Percentiles rank a stretch among this genome's conserved stretches.
Conservation (phyloP, 345 rosid genomes). For the Cardiospermum halicacabum region DNA sequence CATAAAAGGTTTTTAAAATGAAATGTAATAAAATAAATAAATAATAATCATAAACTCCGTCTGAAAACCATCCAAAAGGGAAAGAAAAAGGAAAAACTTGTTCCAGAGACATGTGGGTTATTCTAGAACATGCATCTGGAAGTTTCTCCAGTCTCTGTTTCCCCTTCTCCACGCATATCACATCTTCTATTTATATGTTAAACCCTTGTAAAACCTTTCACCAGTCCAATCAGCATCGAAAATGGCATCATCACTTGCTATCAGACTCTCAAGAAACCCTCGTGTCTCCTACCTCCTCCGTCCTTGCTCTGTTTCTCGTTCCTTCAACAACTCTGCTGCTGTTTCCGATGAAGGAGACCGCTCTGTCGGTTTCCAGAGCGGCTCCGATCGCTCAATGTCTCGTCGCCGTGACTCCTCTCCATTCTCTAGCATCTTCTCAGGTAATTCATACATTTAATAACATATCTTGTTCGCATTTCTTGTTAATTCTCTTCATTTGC, state of each 20-base stretch:
- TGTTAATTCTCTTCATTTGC: too few relatives aligned
- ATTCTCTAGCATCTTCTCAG: conserved; percentile 17
- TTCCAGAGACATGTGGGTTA: too few relatives aligned
- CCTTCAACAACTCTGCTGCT: conserved; percentile 31
- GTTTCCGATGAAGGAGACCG: conserved; percentile 17
- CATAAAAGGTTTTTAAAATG: too few relatives aligned
- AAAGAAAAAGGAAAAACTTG: too few relatives aligned
- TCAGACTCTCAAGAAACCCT: conserved; percentile 21
- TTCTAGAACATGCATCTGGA: conserved; percentile 4
- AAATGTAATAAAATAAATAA: too few relatives aligned
- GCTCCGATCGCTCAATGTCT: conserved; percentile 15
- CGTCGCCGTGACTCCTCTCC: conserved; percentile 8
- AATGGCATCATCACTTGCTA: conserved; percentile 39
- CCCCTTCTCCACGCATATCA: conserved; percentile 16
- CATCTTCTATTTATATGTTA: neutral
- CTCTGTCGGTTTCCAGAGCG: conserved; percentile 17
- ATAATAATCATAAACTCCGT: too few relatives aligned
- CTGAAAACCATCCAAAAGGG: too few relatives aligned
- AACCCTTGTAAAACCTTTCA: neutral
- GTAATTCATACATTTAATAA: conserved; percentile 4
- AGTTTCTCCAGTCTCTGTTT: conserved; percentile 16
- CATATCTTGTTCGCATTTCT: too few relatives aligned
- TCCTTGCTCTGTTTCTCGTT: conserved; percentile 20
- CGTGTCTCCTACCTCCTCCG: conserved; percentile 22
- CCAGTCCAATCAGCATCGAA: neutral